Percentiles rank a stretch among this genome's conserved stretches.
These are phyloP conservation scores for Malassezia globosa DNA, from an alignment of 1,284 basidiomycete species.

Conservation along the genomic window DNA sequence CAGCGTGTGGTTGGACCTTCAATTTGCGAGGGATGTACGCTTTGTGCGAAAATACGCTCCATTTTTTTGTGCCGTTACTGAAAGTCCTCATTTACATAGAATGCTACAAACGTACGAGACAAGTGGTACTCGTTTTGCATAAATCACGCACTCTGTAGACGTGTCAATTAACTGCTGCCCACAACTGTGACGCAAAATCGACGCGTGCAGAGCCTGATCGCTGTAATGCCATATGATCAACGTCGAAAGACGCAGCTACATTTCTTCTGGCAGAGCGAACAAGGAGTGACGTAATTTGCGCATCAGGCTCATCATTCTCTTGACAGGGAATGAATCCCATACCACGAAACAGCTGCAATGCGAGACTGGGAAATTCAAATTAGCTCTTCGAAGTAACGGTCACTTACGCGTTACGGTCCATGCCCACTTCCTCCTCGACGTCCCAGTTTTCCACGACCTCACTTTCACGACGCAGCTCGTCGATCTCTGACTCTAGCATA, in stretches of 20 bases:
- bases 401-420: conserved; percentile 34
- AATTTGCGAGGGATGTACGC: too few relatives aligned
- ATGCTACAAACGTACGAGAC: too few relatives aligned
- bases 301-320: conserved; percentile 1
- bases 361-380: conserved; percentile 18
- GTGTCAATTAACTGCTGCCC: conserved; percentile 34
- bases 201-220: conserved; percentile 19
- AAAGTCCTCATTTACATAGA: too few relatives aligned
- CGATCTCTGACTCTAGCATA: conserved; percentile 25
- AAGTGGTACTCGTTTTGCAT: too few relatives aligned
- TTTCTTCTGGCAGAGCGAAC: conserved; percentile 29
- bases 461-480: conserved; percentile 18
- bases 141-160: too few relatives aligned
- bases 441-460: conserved; percentile 29
- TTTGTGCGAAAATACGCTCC: not conserved
- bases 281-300: conserved; percentile 21
- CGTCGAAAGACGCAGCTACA: conserved; percentile 29
- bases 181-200: conserved; percentile 26
- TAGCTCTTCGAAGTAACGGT: not conserved
- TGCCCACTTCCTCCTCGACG: conserved; percentile 26
- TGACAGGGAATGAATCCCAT: conserved; percentile 30
- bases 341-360: conserved; percentile 26
- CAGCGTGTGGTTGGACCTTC: too few relatives aligned
- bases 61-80: too few relatives aligned
- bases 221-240: conserved; percentile 17